These are phyloP conservation scores for Lactarius deliciosus DNA, from an alignment of 768 basidiomycete genomes.

Conservation along the genomic window DNA sequence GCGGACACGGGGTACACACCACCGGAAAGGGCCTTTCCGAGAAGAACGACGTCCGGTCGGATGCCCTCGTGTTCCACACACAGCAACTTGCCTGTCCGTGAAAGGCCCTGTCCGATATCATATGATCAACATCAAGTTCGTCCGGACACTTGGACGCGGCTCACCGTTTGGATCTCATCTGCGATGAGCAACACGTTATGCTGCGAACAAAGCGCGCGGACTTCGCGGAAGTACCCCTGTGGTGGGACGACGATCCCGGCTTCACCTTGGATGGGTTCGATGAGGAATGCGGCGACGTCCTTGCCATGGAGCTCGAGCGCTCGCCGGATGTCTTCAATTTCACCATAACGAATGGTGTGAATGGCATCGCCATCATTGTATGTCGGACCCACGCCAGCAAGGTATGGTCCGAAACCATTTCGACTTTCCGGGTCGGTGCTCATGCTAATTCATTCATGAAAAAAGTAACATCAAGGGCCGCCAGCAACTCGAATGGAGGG, in stretches of 20 bases:
- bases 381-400: conserved; percentile 79
- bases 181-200: conserved; percentile 95
- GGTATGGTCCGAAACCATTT: conserved; percentile 87
- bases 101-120: conserved; percentile 60
- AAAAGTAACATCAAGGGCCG: conserved; percentile 13
- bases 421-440: conserved; percentile 92
- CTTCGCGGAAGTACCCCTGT: conserved; percentile 76
- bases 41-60: conserved; percentile 86
- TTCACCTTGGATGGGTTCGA: conserved; percentile 99
- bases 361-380: conserved; percentile 55
- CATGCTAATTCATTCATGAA: conserved; percentile 53
- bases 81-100: conserved; percentile 92
- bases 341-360: conserved; percentile 77
- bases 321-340: conserved; percentile 75
- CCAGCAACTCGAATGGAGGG: conserved; percentile 16
- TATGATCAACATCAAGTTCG: conserved; percentile 14
- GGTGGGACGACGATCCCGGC: conserved; percentile 95
- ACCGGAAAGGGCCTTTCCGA: conserved; percentile 96
- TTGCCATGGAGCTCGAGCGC: conserved; percentile 80
- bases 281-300: conserved; percentile 86
- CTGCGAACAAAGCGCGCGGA: conserved; percentile 83
- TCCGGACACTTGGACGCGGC: background rate
- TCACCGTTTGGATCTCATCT: conserved; percentile 95
- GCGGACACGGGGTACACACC: conserved; percentile 98
- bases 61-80: conserved; percentile 85